Base-by-base conservation (phyloP, 2,329 filamentous ascomycete species). In the Clonostachys chloroleuca region DNA sequence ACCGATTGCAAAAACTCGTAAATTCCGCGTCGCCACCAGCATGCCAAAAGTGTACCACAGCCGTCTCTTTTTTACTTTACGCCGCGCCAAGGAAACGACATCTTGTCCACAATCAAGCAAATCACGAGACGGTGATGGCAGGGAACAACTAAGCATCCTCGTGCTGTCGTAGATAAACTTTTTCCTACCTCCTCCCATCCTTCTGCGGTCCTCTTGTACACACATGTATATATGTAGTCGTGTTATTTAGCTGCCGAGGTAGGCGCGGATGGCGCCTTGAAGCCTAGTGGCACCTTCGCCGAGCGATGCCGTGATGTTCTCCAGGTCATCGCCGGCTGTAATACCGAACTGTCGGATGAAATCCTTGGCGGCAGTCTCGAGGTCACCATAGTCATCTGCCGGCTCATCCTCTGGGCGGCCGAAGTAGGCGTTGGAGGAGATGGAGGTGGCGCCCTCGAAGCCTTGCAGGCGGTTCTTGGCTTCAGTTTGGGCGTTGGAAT, bases 391-490 rank as follows among this genome's bases (percentile, higher is more conserved):
- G 40, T 89, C 89, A 52, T 92, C 89, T 34, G 79, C 42, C 12
- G 34, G 12, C 8, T 46, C 71, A 56, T 95, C 88, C 20, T 92
- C 87, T 3, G 90, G 86, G 45, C 92, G 87, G 51, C 94, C 94
- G 66, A 99, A 99, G 77, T 97, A 99, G 47, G 90, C 90, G 67
- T 97, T 99, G 49, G 89, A 95, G 7, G 92, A 96, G 66, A 99
- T 99, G 54, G 91, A 74, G 2, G 84, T 86, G 12, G 94, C 92
- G 41, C 94, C 91, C 68, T 97, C 92, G 62, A 99, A 99, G 42
- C 91, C 89, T 72, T 90, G 86, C 46, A 99, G 80, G 39, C 94
- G 83, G 20, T 78, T 77, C 74, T 95, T 95, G 57, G 94, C 92
- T 72, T 96, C 92, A 45, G 83, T 77, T 62, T 94, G 87, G 9